phyloP scores from a whole-genome alignment of 106 monocot genomes.

The Dendrobium nobile region DNA sequence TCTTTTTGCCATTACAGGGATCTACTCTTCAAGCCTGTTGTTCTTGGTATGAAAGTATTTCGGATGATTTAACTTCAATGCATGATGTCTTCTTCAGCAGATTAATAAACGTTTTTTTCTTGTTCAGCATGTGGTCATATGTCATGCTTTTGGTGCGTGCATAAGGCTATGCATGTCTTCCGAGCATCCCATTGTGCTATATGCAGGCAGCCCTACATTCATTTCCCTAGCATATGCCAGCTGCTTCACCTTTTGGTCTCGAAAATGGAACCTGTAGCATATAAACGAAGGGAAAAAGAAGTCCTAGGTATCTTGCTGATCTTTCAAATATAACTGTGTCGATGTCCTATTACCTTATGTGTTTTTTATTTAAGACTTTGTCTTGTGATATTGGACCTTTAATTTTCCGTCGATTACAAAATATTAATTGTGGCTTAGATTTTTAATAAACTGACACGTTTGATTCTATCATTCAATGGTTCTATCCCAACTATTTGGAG shows the following conservation, averaged over 20 bases:
- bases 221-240: constrained; percentile 80
- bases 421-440: not conserved
- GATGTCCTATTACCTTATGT: not conserved
- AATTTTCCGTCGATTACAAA: not conserved
- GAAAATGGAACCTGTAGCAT: constrained; percentile 57
- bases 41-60: constrained; percentile 46
- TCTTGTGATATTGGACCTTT: not conserved
- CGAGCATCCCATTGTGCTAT: constrained; percentile 55
- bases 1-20: constrained; percentile 36
- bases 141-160: constrained; percentile 96
- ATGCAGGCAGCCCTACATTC: constrained; percentile 61
- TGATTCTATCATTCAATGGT: not conserved
- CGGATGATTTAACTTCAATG: not conserved
- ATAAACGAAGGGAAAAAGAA: constrained; percentile 74
- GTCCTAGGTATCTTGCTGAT: constrained; percentile 46
- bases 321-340: not conserved
- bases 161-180: constrained; percentile 52
- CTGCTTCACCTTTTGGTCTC: constrained; percentile 59
- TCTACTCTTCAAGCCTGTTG: constrained; percentile 62
- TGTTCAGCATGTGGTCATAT: constrained; percentile 83
- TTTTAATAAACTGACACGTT: not conserved
- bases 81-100: not conserved
- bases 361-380: not conserved
- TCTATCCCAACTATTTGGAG: too few species aligned
- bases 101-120: not conserved